Evolutionary conservation across 208 protist genomes (phyloP), one percentile per base, ranked within the genome.

Genomic region (Trypanosoma avium): DNA sequence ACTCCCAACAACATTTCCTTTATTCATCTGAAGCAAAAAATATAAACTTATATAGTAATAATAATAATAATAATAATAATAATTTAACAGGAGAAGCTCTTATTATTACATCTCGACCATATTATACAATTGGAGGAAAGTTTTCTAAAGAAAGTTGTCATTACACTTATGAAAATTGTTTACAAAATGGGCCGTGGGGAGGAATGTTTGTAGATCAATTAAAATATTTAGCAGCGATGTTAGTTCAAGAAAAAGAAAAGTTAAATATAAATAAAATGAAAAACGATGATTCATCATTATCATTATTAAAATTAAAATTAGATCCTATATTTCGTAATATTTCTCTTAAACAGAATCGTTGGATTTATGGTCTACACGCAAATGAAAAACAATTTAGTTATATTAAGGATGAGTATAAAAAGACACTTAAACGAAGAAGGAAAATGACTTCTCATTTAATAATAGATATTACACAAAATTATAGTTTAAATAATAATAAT

Each of bases 1-100:
- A 40, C 0, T 29, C 56, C n/a, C 56, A 56, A 33, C 50, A 56
- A 17, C 50, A 56, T 24, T 56, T 56, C 29, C 46, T 52, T 27
- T 3, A 26, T 13, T 7, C 46, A 9, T 26, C 6, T 52, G n/a
- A n/a, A n/a, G n/a, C n/a, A n/a, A n/a, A n/a, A n/a, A n/a, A n/a
- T n/a, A n/a, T n/a, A n/a, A n/a, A n/a, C n/a, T 42, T 42, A 42
- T 15, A 15, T 42, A 42, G 2, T 24, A 9, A 49, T 15, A 32
- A 38, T 2, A 32, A 40, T 40, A 24, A 26, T 4, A n/a, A 36
- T 19, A 4, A n/a, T 33, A 8, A 24, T 19, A 19, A 7, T 3
- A n/a, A 38, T 17, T 4, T 26, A 56, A 40, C 29, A 38, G 50
- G 50, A 9, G 4, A 56, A 24, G 50, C 50, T 12, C 7, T 56